Evolutionary conservation across 1,284 basidiomycete genomes (phyloP), one percentile per base, ranked within the genome.

Genomic region (Ustilago vetiveriae): DNA sequence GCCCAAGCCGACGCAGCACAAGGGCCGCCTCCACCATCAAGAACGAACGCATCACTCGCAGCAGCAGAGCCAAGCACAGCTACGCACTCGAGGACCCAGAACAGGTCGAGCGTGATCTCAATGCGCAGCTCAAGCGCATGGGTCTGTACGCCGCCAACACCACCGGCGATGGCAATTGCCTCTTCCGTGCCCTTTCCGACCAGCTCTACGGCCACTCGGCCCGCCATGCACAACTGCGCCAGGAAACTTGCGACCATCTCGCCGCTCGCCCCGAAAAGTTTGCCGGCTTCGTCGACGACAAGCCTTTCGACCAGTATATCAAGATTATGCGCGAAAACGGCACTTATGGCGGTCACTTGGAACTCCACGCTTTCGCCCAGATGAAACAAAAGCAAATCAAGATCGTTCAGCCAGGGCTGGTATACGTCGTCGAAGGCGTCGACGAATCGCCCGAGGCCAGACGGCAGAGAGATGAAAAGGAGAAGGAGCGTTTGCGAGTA

Each of bases 291-390:
- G 90, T 94, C 33, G 92, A 95, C 79, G 91, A 91, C 74, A 85
- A 90, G 46, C 75, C 79, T 16, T 80, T 79, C 22, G 74, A 75
- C 30, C 68, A 70, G 30, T 81, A 81, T 47, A 66, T 81, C n/a
- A 55, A 56, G 3, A 50, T 58, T 8, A 59, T 79, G 82, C 66
- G 82, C 32, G 65, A 75, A 36, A 58, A 78, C 88, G 92, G 89
- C 24, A 93, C 92, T 0, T 95, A 94, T 71, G 93, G 92, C 35
- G 92, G 92, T 0, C 92, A 95, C 82, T 86, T 95, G 73, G 93
- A 95, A 81, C 85, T 95, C 9, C 90, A 90, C 14, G 92, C 92
- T 0, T 95, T 94, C 80, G 89, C 93, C 3, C 90, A 93, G 70
- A 86, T 92, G 84, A 86, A 86, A 52, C 85, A 85, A 45, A 86